A percentile compares a stretch with the other conserved stretches of the same genome.
Evolutionary conservation across 164 flowering plant genomes (phyloP).

Genomic region (Sextonia rubra): DNA sequence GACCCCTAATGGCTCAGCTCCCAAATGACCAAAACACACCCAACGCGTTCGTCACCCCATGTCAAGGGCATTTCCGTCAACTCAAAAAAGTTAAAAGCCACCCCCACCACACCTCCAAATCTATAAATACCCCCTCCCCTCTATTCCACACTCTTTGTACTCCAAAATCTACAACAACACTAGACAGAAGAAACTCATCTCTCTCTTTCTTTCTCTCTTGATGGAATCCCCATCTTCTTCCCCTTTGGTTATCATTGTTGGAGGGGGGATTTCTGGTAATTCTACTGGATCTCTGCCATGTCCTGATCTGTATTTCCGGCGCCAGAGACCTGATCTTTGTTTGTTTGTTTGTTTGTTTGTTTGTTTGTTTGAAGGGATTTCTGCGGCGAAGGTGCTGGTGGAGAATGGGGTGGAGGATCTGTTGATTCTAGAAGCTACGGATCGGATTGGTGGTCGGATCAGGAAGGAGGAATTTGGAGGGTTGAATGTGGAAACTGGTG

Average conservation of each 20-base stretch:
- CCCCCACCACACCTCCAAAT: slow-evolving; percentile 9
- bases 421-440: slow-evolving; percentile 77
- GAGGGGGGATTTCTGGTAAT: slow-evolving; percentile 87
- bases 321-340: not conserved
- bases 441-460: slow-evolving; percentile 83
- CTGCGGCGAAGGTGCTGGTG: slow-evolving; percentile 77
- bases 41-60: not conserved
- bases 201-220: slow-evolving; percentile 12
- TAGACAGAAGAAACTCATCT: not conserved
- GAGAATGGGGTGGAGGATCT: slow-evolving; percentile 75
- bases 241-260: slow-evolving; percentile 78
- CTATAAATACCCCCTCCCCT: slow-evolving; percentile 32
- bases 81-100: not conserved
- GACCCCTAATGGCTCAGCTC: slow-evolving; percentile 8
- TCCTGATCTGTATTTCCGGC: not conserved
- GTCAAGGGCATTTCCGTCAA: not conserved
- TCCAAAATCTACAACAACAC: not conserved
- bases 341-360: not conserved
- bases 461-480: slow-evolving; percentile 67
- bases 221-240: slow-evolving; percentile 53
- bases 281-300: too few relatives aligned
- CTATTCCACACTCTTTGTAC: slow-evolving; percentile 14
- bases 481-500: slow-evolving; percentile 80
- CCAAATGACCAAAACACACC: slow-evolving; percentile 3
- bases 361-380: slow-evolving; percentile 40